phyloP scores from a whole-genome alignment of 306 rosid genomes.

The Dryas alaskensis region DNA sequence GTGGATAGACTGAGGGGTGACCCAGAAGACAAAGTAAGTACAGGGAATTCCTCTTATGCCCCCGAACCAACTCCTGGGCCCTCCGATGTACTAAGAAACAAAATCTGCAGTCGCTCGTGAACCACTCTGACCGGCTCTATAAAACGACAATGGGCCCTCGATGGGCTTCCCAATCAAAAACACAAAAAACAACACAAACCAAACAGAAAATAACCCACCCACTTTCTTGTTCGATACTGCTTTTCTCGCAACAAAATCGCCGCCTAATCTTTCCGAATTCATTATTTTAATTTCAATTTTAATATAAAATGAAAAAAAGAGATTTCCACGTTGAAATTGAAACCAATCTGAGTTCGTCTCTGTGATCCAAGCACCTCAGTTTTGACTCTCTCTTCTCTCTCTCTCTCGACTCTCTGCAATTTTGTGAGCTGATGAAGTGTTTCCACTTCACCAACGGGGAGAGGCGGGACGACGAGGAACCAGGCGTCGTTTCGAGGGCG shows the following conservation, averaged over 20 bases:
- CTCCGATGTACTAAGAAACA: background rate
- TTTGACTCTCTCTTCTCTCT: slow-evolving; percentile 24
- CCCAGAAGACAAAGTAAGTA: background rate
- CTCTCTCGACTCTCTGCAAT: slow-evolving; percentile 3
- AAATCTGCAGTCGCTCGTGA: slow-evolving; percentile 38
- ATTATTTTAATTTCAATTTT: too few relatives aligned
- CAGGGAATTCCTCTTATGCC: background rate
- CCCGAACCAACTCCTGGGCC: background rate
- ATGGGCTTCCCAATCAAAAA: slow-evolving; percentile 1
- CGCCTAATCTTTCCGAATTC: slow-evolving; percentile 6
- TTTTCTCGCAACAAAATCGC: background rate
- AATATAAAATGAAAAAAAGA: background rate
- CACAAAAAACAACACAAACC: background rate
- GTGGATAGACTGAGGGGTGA: slow-evolving; percentile 3
- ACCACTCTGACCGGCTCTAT: background rate
- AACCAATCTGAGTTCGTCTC: slow-evolving; percentile 7
- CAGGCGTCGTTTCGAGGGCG: slow-evolving; percentile 41
- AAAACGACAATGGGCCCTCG: slow-evolving; percentile 19
- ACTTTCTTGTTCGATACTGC: background rate
- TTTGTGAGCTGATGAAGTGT: slow-evolving; percentile 51
- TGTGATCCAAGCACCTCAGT: background rate
- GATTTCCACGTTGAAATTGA: background rate
- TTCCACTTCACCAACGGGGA: slow-evolving; percentile 75
- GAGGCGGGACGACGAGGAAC: slow-evolving; percentile 43
- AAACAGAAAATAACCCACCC: background rate